phyloP scores from a whole-genome alignment of 202 grass and related monocot species.

The Schoenoplectus tabernaemontani region DNA sequence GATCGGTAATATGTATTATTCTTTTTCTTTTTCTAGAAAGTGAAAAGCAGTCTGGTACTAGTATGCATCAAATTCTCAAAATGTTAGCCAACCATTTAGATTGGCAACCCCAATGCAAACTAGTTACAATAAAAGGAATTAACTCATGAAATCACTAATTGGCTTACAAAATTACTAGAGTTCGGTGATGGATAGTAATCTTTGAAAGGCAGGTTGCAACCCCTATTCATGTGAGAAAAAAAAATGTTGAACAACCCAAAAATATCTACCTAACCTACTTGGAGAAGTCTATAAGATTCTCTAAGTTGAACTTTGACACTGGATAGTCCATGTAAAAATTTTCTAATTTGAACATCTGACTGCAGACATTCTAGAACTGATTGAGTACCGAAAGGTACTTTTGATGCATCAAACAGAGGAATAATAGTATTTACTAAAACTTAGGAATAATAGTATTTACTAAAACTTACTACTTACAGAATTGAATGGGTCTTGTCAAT shows the following conservation, averaged over 20 bases:
- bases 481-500: constrained; percentile 11
- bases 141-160: not conserved
- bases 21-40: not conserved
- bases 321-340: not conserved
- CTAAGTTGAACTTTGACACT: constrained; percentile 23
- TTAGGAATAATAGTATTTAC: too few relatives aligned
- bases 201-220: constrained; percentile 9
- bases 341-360: constrained; percentile 1
- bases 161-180: not conserved
- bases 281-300: constrained; percentile 9
- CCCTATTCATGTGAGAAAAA: constrained; percentile 8
- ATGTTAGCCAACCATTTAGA: not conserved
- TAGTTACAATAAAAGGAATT: not conserved
- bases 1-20: not conserved
- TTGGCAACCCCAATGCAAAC: not conserved
- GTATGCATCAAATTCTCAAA: not conserved
- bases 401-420: not conserved
- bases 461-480: constrained; percentile 3
- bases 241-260: constrained; percentile 3
- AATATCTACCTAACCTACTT: constrained; percentile 5
- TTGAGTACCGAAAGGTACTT: not conserved
- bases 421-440: not conserved
- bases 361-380: not conserved
- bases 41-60: not conserved
- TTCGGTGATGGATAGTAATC: constrained; percentile 2